A percentile compares a stretch with the other conserved stretches of the same genome.
Conservation (phyloP, 208 protist species). For the Acanthamoeba healyi region DNA sequence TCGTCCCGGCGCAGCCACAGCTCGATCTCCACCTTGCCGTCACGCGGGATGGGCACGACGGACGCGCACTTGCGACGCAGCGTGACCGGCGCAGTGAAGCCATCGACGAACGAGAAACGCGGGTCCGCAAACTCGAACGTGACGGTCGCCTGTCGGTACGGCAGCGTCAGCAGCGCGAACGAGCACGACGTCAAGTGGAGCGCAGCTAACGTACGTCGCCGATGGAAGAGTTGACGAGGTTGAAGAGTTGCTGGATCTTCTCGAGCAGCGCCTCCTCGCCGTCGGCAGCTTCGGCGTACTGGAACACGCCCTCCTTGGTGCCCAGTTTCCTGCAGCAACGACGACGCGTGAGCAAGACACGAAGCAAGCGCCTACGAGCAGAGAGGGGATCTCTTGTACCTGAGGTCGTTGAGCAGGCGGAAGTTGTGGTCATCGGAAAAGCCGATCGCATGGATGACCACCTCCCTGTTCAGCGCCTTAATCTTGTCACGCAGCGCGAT, state of each 20-base stretch:
- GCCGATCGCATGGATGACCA: constrained; percentile 53
- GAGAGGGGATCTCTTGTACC: not conserved
- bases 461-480: not conserved
- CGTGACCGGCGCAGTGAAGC: constrained; percentile 49
- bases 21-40: constrained; percentile 36
- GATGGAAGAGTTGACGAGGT: constrained; percentile 53
- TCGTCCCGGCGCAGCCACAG: constrained; percentile 19
- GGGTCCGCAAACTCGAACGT: constrained; percentile 30
- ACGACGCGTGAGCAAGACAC: not conserved
- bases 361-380: not conserved
- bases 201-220: constrained; percentile 16
- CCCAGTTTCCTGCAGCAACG: not conserved
- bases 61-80: constrained; percentile 23
- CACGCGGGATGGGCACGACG: constrained; percentile 45
- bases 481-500: constrained; percentile 50
- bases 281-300: constrained; percentile 77
- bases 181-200: too few relatives aligned
- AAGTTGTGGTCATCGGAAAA: constrained; percentile 67
- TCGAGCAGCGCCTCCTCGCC: constrained; percentile 77
- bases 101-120: constrained; percentile 33
- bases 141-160: not conserved
- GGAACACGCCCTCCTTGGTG: constrained; percentile 70
- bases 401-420: constrained; percentile 31
- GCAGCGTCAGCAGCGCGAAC: too few relatives aligned
- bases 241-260: constrained; percentile 81